These are phyloP conservation scores for Rhododendron vialii DNA, from an alignment of 148 eudicot species.

Conservation along the genomic window DNA sequence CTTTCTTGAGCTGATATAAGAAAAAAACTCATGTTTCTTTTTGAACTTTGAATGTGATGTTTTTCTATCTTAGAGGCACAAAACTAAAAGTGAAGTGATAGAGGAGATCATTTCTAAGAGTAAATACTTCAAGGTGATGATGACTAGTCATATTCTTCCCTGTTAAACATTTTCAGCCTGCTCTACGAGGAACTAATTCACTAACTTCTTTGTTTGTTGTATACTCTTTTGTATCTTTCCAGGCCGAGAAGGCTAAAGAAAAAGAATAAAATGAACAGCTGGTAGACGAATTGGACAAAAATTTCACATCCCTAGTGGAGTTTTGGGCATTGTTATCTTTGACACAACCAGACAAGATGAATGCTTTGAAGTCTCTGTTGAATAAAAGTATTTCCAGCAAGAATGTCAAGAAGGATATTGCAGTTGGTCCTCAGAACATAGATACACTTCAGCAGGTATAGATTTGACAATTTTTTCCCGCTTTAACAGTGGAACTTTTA, in stretches of 20 bases:
- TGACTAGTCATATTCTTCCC: too few species aligned
- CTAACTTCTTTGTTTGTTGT: not conserved
- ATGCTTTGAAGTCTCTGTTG: slow-evolving; percentile 68
- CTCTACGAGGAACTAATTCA: too few species aligned
- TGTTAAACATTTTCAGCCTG: too few species aligned
- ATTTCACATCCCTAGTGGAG: slow-evolving; percentile 67
- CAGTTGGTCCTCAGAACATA: slow-evolving; percentile 13
- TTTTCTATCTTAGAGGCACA: too few species aligned
- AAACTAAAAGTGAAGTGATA: too few species aligned
- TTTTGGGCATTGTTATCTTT: slow-evolving; percentile 60
- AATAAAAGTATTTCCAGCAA: slow-evolving; percentile 45
- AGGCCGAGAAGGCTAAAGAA: slow-evolving; percentile 83
- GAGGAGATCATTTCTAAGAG: too few species aligned
- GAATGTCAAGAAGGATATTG: slow-evolving; percentile 33
- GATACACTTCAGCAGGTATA: slow-evolving; percentile 43
- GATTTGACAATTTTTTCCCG: not conserved
- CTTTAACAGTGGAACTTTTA: not conserved
- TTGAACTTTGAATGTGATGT: too few species aligned
- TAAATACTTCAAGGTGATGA: too few species aligned
- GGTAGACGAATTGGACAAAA: slow-evolving; percentile 61
- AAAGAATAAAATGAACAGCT: slow-evolving; percentile 82
- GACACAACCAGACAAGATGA: slow-evolving; percentile 69
- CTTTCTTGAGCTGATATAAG: too few species aligned
- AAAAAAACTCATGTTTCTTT: too few species aligned
- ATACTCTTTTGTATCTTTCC: slow-evolving; percentile 3